These are phyloP conservation scores for Xylariaceae sp. DNA, from an alignment of 2,329 filamentous ascomycete species.

Conservation along the genomic window DNA sequence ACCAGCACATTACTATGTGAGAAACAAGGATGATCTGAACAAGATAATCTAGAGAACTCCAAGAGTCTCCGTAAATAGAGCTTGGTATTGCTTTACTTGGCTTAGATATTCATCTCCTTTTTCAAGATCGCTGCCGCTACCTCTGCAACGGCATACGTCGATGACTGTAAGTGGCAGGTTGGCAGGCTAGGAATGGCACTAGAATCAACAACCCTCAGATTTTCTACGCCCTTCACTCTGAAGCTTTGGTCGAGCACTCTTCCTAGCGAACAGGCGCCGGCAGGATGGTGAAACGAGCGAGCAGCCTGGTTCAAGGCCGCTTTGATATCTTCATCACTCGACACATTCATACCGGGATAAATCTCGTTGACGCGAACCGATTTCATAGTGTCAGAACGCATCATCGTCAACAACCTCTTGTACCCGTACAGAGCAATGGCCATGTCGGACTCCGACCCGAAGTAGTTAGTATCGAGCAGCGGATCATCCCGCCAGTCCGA, in stretches of 20 bases:
- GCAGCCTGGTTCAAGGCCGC: conserved; percentile 16
- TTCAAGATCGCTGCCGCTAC: conserved; percentile 17
- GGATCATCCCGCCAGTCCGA: conserved; percentile 55
- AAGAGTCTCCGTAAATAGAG: not conserved
- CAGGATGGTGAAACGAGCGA: conserved; percentile 24
- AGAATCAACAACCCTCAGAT: conserved; percentile 26
- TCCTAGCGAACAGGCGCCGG: conserved; percentile 24
- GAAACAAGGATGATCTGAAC: too few species aligned
- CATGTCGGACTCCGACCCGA: conserved; percentile 45
- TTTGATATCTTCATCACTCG: conserved; percentile 18
- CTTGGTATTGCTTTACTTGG: not conserved
- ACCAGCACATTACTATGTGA: too few species aligned
- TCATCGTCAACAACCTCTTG: conserved; percentile 14
- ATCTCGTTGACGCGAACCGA: conserved; percentile 15
- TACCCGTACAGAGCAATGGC: conserved; percentile 21
- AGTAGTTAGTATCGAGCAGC: conserved; percentile 52
- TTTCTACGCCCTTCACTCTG: conserved; percentile 21
- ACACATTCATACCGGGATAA: conserved; percentile 20
- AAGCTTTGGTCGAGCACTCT: conserved; percentile 21
- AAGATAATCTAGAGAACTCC: too few species aligned
- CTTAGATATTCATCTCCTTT: not conserved
- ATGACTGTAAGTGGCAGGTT: conserved; percentile 23
- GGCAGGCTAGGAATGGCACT: conserved; percentile 18
- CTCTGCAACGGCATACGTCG: conserved; percentile 22
- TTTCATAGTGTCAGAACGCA: conserved; percentile 9